Percentiles rank a stretch among this genome's conserved stretches.
Conservation (phyloP, 495 filamentous ascomycete genomes). For the Copromyces sp. region DNA sequence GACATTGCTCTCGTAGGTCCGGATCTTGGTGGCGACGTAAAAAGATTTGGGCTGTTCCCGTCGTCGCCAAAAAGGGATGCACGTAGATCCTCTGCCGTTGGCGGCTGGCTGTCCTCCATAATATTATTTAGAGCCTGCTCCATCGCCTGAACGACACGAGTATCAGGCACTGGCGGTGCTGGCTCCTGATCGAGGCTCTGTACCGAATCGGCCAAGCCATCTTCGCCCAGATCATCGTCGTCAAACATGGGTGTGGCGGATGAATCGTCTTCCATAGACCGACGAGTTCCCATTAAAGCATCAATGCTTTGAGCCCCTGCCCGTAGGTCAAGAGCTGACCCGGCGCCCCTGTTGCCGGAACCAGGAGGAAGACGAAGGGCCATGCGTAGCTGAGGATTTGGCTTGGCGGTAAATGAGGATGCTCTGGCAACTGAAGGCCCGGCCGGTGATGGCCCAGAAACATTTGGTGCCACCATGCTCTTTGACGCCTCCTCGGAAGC, state of each 20-base stretch:
- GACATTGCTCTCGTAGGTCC: constrained; percentile 25
- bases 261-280: constrained; percentile 20
- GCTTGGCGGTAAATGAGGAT: constrained; percentile 28
- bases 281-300: background rate
- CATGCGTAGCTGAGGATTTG: constrained; percentile 29
- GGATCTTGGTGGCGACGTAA: constrained; percentile 32
- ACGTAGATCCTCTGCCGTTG: constrained; percentile 53
- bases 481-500: constrained; percentile 73
- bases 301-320: background rate
- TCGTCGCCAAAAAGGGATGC: constrained; percentile 45
- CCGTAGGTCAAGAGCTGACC: constrained; percentile 37
- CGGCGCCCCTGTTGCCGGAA: constrained; percentile 24
- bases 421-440: constrained; percentile 19
- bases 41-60: constrained; percentile 36
- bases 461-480: constrained; percentile 13
- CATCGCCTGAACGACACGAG: constrained; percentile 76
- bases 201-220: constrained; percentile 41
- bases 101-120: constrained; percentile 57
- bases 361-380: constrained; percentile 23
- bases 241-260: constrained; percentile 37
- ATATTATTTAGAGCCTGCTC: constrained; percentile 92
- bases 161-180: constrained; percentile 35
- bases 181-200: constrained; percentile 42
- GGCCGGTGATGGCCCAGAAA: constrained; percentile 2
- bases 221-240: constrained; percentile 44